Conservation (phyloP, 169 alveolate species). For the Plasmodium fragile region DNA sequence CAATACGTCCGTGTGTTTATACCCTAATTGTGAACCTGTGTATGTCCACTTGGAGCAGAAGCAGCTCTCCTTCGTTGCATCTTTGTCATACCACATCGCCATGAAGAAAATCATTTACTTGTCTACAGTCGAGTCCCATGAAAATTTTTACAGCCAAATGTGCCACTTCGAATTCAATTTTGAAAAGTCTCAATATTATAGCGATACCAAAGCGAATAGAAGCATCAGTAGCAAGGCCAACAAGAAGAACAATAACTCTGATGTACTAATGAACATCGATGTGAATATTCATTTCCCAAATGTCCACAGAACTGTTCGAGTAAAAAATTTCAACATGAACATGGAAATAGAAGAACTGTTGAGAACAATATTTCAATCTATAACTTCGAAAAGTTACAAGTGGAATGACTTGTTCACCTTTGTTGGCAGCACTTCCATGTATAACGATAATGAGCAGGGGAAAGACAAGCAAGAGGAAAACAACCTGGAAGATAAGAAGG, state of each 20-base stretch:
- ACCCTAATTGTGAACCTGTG: slow-evolving; percentile 54
- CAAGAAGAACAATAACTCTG: background rate
- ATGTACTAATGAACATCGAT: slow-evolving; percentile 19
- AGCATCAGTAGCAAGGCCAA: background rate
- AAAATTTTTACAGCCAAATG: slow-evolving; percentile 35
- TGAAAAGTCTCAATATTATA: slow-evolving; percentile 9
- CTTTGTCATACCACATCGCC: slow-evolving; percentile 50
- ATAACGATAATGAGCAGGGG: background rate
- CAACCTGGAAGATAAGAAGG: background rate
- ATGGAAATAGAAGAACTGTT: slow-evolving; percentile 35
- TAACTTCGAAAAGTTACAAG: slow-evolving; percentile 30
- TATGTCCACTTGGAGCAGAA: slow-evolving; percentile 36
- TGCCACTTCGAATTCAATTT: slow-evolving; percentile 44
- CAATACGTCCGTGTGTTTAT: slow-evolving; percentile 54
- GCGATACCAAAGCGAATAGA: background rate
- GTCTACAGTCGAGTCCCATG: slow-evolving; percentile 59
- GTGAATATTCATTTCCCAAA: slow-evolving; percentile 38
- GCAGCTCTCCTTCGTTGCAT: slow-evolving; percentile 43
- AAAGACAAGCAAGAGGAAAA: background rate
- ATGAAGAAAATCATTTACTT: slow-evolving; percentile 29
- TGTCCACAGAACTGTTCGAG: slow-evolving; percentile 34
- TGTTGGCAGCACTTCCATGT: background rate
- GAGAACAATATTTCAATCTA: slow-evolving; percentile 21
- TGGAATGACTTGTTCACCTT: slow-evolving; percentile 46
- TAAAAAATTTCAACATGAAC: slow-evolving; percentile 59